These are phyloP conservation scores for Pelargonium nanum DNA, from an alignment of 345 rosid genomes.

Conservation along the genomic window DNA sequence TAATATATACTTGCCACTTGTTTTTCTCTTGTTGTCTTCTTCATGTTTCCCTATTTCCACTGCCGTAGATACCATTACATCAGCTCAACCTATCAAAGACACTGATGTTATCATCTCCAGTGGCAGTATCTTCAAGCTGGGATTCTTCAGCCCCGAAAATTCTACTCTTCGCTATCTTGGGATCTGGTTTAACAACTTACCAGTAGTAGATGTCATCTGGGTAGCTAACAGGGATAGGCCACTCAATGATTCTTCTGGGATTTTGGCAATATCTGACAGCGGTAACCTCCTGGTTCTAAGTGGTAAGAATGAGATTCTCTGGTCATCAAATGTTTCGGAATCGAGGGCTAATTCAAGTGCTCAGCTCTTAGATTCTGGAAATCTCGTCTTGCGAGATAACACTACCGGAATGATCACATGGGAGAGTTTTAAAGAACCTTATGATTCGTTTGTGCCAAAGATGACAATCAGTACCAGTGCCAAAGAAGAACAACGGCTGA, in stretches of 20 bases:
- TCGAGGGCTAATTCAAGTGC: conserved; percentile 20
- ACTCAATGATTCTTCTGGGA: conserved; percentile 31
- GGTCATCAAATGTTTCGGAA: conserved; percentile 43
- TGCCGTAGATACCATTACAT: conserved; percentile 22
- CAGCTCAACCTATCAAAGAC: conserved; percentile 25
- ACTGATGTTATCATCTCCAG: conserved; percentile 25
- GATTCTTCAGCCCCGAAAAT: conserved; percentile 45
- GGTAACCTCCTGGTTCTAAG: conserved; percentile 43
- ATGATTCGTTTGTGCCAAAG: conserved; percentile 17
- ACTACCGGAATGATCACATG: conserved; percentile 21
- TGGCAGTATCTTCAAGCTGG: conserved; percentile 28
- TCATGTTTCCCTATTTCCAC: conserved; percentile 9
- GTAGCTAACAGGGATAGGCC: conserved; percentile 47
- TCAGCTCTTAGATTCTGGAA: conserved; percentile 38
- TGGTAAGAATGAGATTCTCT: conserved; percentile 23
- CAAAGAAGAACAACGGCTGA: conserved; percentile 16
- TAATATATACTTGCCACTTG: background rate
- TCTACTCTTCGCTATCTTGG: conserved; percentile 38
- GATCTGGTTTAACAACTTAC: conserved; percentile 34
- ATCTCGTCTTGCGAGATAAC: conserved; percentile 30
- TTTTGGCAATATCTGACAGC: conserved; percentile 24
- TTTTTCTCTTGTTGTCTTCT: conserved; percentile 13
- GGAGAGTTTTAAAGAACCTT: conserved; percentile 52
- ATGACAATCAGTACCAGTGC: conserved; percentile 27
- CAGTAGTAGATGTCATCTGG: conserved; percentile 29